Evolutionary conservation across 768 basidiomycete genomes (phyloP), one percentile per base, ranked within the genome.

Genomic region (Paxillus involutus): DNA sequence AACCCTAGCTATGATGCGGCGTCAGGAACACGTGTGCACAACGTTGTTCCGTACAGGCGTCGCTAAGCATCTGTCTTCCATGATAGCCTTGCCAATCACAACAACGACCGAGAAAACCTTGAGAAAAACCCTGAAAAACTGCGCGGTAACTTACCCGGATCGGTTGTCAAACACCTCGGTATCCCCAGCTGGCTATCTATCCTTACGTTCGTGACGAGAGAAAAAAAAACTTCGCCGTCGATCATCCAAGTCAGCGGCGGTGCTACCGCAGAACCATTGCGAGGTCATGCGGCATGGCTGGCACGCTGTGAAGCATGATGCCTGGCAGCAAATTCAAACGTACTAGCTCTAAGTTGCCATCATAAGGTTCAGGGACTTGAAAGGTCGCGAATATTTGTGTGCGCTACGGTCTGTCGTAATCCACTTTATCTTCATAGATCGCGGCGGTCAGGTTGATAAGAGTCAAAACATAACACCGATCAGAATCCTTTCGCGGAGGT

Each of bases 21-120:
- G 21, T 52, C 51, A 51, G 55, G 39, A 46, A 56, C 55, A 56
- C 55, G 55, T 56, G 55, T 47, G n/a, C 10, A 14, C 48, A 56
- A 47, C 49, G 49, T 56, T 56, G 55, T 32, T 10, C 7, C 21
- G 30, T 33, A 35, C 13, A 10, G 35, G 35, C 51, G 24, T 41
- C 9, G 32, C 39, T 12, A 30, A 33, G 36, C 30, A 26, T 3
- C 26, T 26, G 26, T 44, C 19, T 44, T 6, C 17, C 17, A 13
- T 42, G 5, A 7, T 5, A 44, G 9, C 2, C 42, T 19, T 14
- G 33, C 29, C 26, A 26, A 12, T 35, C 42, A 41, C 14, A 42
- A 44, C 6, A 12, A 14, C 42, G 13, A 35, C 35, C 12, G 35
- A 35, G 43, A 40, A 40, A 40, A 19, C n/a, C 39, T 26, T 26